phyloP scores from a whole-genome alignment of 2,329 filamentous ascomycete genomes.

The Claviceps pusilla region DNA sequence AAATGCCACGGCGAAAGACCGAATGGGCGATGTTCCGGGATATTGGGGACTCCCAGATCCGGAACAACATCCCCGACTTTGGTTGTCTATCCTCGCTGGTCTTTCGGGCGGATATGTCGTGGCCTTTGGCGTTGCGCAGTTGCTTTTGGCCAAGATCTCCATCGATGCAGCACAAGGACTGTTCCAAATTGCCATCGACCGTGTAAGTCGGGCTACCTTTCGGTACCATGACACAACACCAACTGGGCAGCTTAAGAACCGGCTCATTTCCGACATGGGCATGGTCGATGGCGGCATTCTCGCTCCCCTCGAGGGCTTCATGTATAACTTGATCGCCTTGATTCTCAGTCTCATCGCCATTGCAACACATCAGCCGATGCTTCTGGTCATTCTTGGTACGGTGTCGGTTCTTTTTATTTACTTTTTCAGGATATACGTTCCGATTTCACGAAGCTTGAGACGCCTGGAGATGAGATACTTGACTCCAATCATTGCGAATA shows the following conservation, averaged over 20 bases:
- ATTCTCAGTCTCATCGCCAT: constrained; percentile 62
- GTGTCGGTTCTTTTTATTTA: constrained; percentile 56
- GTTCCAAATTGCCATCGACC: constrained; percentile 56
- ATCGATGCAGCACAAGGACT: constrained; percentile 64
- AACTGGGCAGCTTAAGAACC: constrained; percentile 80
- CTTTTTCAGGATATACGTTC: constrained; percentile 64
- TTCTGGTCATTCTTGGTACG: constrained; percentile 54
- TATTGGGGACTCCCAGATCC: constrained; percentile 42
- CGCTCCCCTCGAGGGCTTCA: constrained; percentile 53
- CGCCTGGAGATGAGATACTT: constrained; percentile 81
- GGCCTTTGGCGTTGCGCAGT: constrained; percentile 44
- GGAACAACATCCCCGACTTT: constrained; percentile 50
- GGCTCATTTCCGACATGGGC: constrained; percentile 78
- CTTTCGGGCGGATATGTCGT: constrained; percentile 49
- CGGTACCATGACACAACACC: constrained; percentile 86
- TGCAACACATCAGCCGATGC: constrained; percentile 59
- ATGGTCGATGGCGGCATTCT: constrained; percentile 81
- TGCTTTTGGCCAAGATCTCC: constrained; percentile 60
- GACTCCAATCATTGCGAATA: constrained; percentile 81
- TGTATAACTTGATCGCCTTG: constrained; percentile 58
- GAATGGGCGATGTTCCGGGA: background rate
- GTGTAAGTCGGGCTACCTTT: constrained; percentile 68
- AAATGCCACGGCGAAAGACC: constrained; percentile 31
- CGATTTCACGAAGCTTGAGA: constrained; percentile 68
- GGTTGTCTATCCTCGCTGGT: constrained; percentile 56